Base-by-base conservation (phyloP, 768 basidiomycete genomes). In the Suillus occidentalis region DNA sequence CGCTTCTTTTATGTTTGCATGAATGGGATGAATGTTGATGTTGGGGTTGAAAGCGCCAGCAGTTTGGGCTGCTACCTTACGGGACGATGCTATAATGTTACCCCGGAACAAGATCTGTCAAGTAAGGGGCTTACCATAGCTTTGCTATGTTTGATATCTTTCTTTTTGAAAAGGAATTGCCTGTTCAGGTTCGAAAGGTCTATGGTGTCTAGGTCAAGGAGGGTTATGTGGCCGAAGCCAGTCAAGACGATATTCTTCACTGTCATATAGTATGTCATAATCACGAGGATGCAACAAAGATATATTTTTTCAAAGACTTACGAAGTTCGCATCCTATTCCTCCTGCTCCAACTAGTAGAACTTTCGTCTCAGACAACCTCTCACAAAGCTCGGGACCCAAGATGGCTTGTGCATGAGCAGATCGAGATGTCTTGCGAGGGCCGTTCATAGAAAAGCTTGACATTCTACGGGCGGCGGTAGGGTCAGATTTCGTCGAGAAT, bases 281-380 rank as follows among this genome's bases (percentile, higher is more conserved):
- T 28, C 42, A 52, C 25, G 18, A n/a, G 34, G 42, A 36, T 65
- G 36, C 28, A 60, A 45, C 43, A 34, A 4, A n/a, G 18, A 34
- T 20, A 61, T 13, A 55, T 31, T 39, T 28, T n/a, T 42, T 49
- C 25, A 45, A 50, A 50, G 40, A 83, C 88, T 70, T 75, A 95
- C 95, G 75, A 5, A 99, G 85, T 80, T 99, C 97, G 72, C 97
- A 99, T 9, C 97, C 97, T 72, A 99, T 99, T 0, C 97, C 97
- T 53, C 96, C 96, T 50, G 95, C 95, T 36, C 97, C 97, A 39
- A 99, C 97, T 34, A 98, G 82, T 67, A 99, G 81, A 31, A 97
- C 89, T 65, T 81, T 89, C 7, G 88, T 89, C 50, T 83, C 76
- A 4, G 86, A 80, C 5, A 94, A 80, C 63, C 84, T 83, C 28